Conservation (phyloP, 176 grass and related monocot genomes). For the Triticum monococcum region DNA sequence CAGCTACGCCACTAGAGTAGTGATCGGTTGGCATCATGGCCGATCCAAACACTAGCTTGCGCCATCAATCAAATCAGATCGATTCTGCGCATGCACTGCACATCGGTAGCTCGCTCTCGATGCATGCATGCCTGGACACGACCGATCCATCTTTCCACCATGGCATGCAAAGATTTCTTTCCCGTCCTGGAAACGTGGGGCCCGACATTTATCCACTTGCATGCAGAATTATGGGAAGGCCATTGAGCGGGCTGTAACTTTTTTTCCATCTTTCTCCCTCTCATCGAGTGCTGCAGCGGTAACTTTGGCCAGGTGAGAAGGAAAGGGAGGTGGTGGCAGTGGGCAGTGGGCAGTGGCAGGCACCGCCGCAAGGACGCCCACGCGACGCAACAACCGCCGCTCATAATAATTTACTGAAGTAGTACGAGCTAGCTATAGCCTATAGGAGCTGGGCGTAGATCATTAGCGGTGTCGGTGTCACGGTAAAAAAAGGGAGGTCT, state of each 20-base stretch:
- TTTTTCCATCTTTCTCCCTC: slow-evolving; percentile 13
- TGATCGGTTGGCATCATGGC: not conserved
- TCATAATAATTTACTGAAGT: not conserved
- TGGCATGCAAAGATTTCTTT: slow-evolving; percentile 14
- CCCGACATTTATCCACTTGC: slow-evolving; percentile 39
- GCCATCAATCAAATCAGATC: not conserved
- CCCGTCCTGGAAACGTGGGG: slow-evolving; percentile 3
- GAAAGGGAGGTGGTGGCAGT: not conserved
- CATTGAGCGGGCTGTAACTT: slow-evolving; percentile 14
- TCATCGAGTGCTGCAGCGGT: slow-evolving; percentile 37
- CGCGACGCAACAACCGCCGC: slow-evolving; percentile 5
- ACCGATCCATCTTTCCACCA: not conserved
- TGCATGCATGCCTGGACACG: not conserved
- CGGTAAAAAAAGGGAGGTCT: not conserved
- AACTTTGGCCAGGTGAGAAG: slow-evolving; percentile 29
- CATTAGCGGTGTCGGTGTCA: not conserved
- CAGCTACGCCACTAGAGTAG: not conserved
- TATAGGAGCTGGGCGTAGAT: not conserved
- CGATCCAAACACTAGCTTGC: not conserved
- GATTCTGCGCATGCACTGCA: not conserved
- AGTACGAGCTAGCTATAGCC: not conserved
- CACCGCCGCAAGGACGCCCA: slow-evolving; percentile 3
- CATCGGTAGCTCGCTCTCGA: not conserved
- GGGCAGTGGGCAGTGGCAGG: not conserved
- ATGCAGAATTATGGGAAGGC: slow-evolving; percentile 35